A percentile compares a stretch with the other conserved stretches of the same genome.
Conservation (phyloP, 176 grass and related monocot genomes). For the Calamus simplicifolius region DNA sequence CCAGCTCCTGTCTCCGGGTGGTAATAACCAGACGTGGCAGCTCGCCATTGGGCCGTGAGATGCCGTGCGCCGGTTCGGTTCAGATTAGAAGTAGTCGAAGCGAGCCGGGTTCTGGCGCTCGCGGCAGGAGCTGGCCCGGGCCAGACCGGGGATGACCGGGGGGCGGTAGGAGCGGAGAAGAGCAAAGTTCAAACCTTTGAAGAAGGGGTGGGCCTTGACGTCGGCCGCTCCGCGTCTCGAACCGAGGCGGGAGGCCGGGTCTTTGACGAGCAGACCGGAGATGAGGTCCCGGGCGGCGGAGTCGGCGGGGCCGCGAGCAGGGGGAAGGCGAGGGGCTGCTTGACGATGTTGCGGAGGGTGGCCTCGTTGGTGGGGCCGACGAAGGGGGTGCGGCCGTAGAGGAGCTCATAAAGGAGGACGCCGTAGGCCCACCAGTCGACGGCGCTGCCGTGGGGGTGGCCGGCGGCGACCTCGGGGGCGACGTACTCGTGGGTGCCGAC, state of each 20-base stretch:
- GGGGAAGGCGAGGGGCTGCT: constrained; percentile 49
- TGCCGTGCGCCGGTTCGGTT: too few species aligned
- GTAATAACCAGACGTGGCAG: too few species aligned
- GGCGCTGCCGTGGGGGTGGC: constrained; percentile 65
- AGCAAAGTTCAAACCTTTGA: constrained; percentile 75
- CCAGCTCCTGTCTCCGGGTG: too few species aligned
- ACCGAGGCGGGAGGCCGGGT: constrained; percentile 50
- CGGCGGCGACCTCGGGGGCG: constrained; percentile 68
- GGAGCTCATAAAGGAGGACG: constrained; percentile 82
- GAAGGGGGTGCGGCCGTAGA: constrained; percentile 78
- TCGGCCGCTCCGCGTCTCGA: constrained; percentile 60
- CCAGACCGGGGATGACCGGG: constrained; percentile 43
- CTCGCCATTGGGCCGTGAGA: too few species aligned
- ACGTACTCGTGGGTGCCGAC: constrained; percentile 98
- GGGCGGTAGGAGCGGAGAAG: constrained; percentile 61
- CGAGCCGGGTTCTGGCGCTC: constrained; percentile 14
- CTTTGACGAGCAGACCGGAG: constrained; percentile 57
- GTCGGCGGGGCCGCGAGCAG: neutral
- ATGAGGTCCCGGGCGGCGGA: constrained; percentile 58
- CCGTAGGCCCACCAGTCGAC: constrained; percentile 99
- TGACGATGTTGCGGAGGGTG: constrained; percentile 80
- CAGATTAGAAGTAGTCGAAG: constrained; percentile 14
- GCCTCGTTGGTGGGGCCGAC: constrained; percentile 45
- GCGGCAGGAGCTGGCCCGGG: neutral
- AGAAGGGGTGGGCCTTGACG: constrained; percentile 74